Evolutionary conservation across 768 basidiomycete genomes (phyloP).

Genomic region (Boletus pseudo-olivaceus): DNA sequence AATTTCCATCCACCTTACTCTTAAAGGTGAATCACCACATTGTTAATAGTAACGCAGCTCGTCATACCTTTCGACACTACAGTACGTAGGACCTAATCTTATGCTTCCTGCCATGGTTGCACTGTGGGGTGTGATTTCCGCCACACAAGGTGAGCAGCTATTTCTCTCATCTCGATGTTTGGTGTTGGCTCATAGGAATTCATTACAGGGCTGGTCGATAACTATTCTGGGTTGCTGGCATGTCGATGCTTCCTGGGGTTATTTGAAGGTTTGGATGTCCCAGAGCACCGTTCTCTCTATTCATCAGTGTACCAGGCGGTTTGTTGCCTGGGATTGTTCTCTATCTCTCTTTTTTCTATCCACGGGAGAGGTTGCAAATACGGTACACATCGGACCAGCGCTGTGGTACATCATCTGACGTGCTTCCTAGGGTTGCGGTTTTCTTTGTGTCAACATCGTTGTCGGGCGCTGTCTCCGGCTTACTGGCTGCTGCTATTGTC

Average conservation of each 20-base stretch:
- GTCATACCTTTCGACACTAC: not conserved
- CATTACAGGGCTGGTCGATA: slow-evolving; percentile 41
- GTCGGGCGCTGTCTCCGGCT: slow-evolving; percentile 60
- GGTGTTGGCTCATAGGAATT: not conserved
- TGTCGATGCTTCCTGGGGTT: slow-evolving; percentile 52
- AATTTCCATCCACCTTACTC: slow-evolving; percentile 60
- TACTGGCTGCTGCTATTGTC: slow-evolving; percentile 59
- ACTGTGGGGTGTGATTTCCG: slow-evolving; percentile 60
- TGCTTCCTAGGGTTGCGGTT: slow-evolving; percentile 31
- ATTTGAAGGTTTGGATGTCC: slow-evolving; percentile 46
- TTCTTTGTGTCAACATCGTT: slow-evolving; percentile 48
- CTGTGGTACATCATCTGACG: slow-evolving; percentile 1
- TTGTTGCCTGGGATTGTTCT: slow-evolving; percentile 56
- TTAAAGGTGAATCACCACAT: slow-evolving; percentile 37
- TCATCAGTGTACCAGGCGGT: slow-evolving; percentile 40
- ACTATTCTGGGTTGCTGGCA: slow-evolving; percentile 51
- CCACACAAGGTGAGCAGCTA: slow-evolving; percentile 49
- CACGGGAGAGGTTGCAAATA: slow-evolving; percentile 28
- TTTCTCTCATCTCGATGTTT: not conserved
- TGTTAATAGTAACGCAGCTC: not conserved
- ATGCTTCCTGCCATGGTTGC: slow-evolving; percentile 59
- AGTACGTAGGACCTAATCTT: slow-evolving; percentile 49
- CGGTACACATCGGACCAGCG: slow-evolving; percentile 5
- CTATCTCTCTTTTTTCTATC: slow-evolving; percentile 51
- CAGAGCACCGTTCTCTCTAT: not conserved